These are phyloP conservation scores for Aegilops umbellulata DNA, from an alignment of 176 grass and related monocot species.

Conservation along the genomic window DNA sequence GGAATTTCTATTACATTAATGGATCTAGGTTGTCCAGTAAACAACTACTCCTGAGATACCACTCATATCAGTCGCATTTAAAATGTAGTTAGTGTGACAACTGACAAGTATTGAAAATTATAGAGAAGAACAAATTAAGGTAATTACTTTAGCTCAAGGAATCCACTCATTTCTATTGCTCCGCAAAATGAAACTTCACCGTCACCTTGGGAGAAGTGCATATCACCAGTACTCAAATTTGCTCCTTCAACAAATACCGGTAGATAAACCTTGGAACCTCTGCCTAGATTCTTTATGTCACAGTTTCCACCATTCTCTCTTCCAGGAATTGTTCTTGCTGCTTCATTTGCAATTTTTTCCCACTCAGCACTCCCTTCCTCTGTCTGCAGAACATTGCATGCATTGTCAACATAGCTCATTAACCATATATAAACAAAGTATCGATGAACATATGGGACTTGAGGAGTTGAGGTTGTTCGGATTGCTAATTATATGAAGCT, in stretches of 20 bases:
- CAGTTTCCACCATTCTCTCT: slow-evolving; percentile 91
- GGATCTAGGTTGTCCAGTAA: background rate
- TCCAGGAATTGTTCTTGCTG: slow-evolving; percentile 84
- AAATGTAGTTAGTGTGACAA: background rate
- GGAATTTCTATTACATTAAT: background rate
- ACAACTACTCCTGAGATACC: background rate
- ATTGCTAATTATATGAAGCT: background rate
- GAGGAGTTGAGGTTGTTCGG: no score
- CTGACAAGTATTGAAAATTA: slow-evolving; percentile 2
- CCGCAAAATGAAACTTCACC: slow-evolving; percentile 94
- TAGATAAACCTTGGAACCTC: slow-evolving; percentile 92
- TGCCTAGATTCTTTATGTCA: slow-evolving; percentile 90
- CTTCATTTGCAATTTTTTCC: slow-evolving; percentile 74
- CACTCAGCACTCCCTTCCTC: slow-evolving; percentile 60
- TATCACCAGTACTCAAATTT: slow-evolving; percentile 81
- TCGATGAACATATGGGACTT: no score
- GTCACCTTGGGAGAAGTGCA: slow-evolving; percentile 94
- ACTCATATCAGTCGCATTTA: background rate
- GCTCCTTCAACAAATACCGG: slow-evolving; percentile 88
- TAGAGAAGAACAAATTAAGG: slow-evolving; percentile 10
- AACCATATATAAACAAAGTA: background rate
- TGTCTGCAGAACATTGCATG: slow-evolving; percentile 37
- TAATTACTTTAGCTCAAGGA: slow-evolving; percentile 91
- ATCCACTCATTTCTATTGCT: slow-evolving; percentile 99
- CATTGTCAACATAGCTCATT: slow-evolving; percentile 1